These are phyloP conservation scores for Ceratonia siliqua DNA, from an alignment of 306 rosid genomes.

Conservation along the genomic window DNA sequence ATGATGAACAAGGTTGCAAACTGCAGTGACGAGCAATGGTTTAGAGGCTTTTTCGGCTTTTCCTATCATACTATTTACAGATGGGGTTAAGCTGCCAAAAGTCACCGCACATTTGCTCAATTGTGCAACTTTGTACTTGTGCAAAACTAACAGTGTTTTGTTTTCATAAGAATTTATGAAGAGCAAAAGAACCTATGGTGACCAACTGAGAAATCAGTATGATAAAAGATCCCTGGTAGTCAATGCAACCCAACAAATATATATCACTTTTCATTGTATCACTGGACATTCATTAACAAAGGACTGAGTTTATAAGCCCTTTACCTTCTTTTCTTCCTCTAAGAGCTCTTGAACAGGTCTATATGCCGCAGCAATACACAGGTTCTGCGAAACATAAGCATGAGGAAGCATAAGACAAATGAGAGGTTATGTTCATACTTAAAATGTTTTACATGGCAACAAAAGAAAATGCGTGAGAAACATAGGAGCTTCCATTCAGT, in stretches of 20 bases:
- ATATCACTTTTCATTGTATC: not conserved
- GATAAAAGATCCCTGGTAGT: not conserved
- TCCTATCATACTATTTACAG: not conserved
- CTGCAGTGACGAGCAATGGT: not conserved
- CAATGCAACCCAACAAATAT: not conserved
- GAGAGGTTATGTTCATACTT: not conserved
- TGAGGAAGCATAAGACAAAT: conserved; percentile 16
- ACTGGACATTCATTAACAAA: not conserved
- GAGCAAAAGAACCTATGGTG: not conserved
- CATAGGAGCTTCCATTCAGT: conserved; percentile 3
- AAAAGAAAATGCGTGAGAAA: conserved; percentile 5
- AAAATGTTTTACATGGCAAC: conserved; percentile 11
- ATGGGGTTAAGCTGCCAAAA: not conserved
- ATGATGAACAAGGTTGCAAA: not conserved
- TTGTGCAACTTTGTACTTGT: not conserved
- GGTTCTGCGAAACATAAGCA: conserved; percentile 65
- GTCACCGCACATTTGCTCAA: not conserved
- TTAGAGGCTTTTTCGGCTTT: not conserved
- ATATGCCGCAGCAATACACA: conserved; percentile 94
- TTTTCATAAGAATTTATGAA: not conserved
- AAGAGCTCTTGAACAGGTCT: conserved; percentile 93
- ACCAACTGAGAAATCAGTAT: not conserved
- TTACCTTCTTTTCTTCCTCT: conserved; percentile 76
- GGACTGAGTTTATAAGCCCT: not conserved
- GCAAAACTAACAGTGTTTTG: not conserved